phyloP scores from a whole-genome alignment of 2,329 filamentous ascomycete species.

The Leptographium wingfieldii region DNA sequence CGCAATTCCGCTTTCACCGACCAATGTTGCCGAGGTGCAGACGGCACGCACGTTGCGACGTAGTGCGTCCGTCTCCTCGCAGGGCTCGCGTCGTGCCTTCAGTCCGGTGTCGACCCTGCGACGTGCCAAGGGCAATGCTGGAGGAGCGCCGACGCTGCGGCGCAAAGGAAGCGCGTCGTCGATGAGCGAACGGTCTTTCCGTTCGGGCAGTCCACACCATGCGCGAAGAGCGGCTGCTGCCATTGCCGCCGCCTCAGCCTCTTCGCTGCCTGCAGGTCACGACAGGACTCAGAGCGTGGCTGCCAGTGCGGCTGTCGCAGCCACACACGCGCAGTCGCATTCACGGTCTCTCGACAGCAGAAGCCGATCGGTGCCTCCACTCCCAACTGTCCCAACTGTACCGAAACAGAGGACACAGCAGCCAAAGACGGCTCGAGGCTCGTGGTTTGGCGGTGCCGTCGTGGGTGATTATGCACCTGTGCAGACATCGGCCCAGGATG shows the following conservation, averaged over 20 bases:
- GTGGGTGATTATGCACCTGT: slow-evolving; percentile 21
- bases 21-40: slow-evolving; percentile 67
- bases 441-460: slow-evolving; percentile 37
- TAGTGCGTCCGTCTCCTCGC: slow-evolving; percentile 58
- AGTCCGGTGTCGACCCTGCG: slow-evolving; percentile 10
- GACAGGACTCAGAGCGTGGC: not conserved
- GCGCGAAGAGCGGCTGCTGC: not conserved
- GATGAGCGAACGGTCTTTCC: slow-evolving; percentile 82
- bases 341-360: not conserved
- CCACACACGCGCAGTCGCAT: not conserved
- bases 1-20: slow-evolving; percentile 65
- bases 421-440: slow-evolving; percentile 24
- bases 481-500: slow-evolving; percentile 12
- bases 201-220: slow-evolving; percentile 51
- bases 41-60: slow-evolving; percentile 75
- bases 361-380: not conserved
- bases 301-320: not conserved
- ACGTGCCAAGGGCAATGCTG: slow-evolving; percentile 4
- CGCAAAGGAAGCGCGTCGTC: slow-evolving; percentile 61
- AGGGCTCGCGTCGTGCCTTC: slow-evolving; percentile 19
- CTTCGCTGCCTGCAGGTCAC: not conserved
- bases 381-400: not conserved
- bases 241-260: not conserved
- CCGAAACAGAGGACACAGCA: slow-evolving; percentile 22
- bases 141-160: slow-evolving; percentile 31